Base-by-base conservation (phyloP, 306 rosid species). In the Macrotyloma uniflorum region DNA sequence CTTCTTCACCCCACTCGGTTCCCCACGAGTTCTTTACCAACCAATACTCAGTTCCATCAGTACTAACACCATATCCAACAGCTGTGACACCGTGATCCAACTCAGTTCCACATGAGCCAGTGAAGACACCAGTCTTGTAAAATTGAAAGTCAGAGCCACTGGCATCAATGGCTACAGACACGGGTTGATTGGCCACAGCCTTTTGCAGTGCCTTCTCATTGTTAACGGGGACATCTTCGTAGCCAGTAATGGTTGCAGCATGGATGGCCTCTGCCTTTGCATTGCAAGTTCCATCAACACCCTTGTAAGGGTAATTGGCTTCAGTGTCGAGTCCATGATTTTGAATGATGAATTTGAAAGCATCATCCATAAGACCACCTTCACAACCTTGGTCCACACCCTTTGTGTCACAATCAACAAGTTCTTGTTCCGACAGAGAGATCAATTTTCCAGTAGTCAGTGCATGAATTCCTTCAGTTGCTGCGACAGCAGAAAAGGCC, bases 21-120 rank as follows among this genome's bases (percentile, higher is more conserved):
- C 91, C 89, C 91, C 91, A 88, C 0, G 91, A 88, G 50, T 88
- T 86, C 64, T 88, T 88, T 32, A 88, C 78, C 43, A 86, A 10
- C 88, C 88, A 84, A 70, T 80, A 88, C 43, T 50, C 55, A 0
- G 68, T 74, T 4, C 84, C 80, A 64, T 79, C 74, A 1, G 75
- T 16, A 20, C 24, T 65, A 0, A 50, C 32, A 1, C 88, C 87
- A 45, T 89, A 85, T 12, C 88, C 89, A 2, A 87, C 81, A 0
- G 85, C 85, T 6, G 88, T 79, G 12, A 88, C 89, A 13, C 83
- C 84, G 0, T 88, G 89, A 24, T 88, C 88, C 18, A 79, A 73
- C n/a, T 82, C 54, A 0, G 87, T 83, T 7, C 85, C 88, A 50
- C 88, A 86, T 11, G 79, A 14, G 5, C 89, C 89, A 0, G 85